Evolutionary conservation across 306 rosid species (phyloP), one percentile per base, ranked within the genome.

Genomic region (Dryas alaskensis): DNA sequence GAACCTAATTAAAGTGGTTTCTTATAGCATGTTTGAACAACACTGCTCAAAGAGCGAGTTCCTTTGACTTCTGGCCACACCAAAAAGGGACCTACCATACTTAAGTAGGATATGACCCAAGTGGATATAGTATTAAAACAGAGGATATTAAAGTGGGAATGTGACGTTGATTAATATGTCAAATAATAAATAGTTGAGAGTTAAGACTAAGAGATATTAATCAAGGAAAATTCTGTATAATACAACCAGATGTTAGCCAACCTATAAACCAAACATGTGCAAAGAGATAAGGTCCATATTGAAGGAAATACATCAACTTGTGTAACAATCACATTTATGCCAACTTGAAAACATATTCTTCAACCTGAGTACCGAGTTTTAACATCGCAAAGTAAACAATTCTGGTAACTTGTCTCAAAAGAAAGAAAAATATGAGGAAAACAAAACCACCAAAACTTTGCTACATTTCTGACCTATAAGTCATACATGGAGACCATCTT

Each of bases 311-410:
- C 37, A 22, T 16, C 25, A 3, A 42, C 49, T 8, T 16, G 49
- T 14, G 47, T 40, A 7, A 8, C 67, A 62, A 40, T 54, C 44
- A 55, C 53, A 70, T 70, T 42, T 43, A 70, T 55, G 75, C 54
- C 64, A 70, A 54, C 17, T 52, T 9, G 7, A n/a, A 52, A 69
- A 10, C 27, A 69, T 31, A 31, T 39, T 70, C 65, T 39, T 53
- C 53, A 43, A 43, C 25, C 74, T 12, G 62, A 67, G 74, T 10
- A 19, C 49, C 51, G 5, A 42, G 47, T 69, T 37, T 37, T 7
- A 49, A 19, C 43, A 31, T 60, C 17, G 44, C 3, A 12, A 42
- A 37, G 42, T 48, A 48, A 7, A 55, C n/a, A 50, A 49, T 31
- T 31, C 65, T 0, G 19, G 45, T 60, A 60, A 60, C 47, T 51